phyloP scores from a whole-genome alignment of 768 basidiomycete genomes.

The Gelatoporia subvermispora region DNA sequence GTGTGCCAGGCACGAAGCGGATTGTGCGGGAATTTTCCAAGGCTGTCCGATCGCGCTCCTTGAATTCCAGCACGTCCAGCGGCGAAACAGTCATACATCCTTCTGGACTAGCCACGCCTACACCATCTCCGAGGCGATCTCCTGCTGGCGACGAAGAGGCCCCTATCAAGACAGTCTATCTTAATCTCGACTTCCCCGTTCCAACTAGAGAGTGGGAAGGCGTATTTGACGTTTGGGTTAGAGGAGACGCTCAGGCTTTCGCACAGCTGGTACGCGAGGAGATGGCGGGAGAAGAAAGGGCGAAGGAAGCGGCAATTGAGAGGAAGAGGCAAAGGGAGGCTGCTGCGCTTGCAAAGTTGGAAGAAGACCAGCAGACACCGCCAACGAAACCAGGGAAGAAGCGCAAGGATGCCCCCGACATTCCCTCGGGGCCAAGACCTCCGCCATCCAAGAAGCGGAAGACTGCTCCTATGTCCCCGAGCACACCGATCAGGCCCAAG shows the following conservation, averaged over 20 bases:
- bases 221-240: conserved; percentile 86
- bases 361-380: conserved; percentile 4
- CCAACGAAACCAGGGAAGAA: conserved; percentile 6
- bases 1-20: conserved; percentile 86
- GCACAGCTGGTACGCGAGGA: conserved; percentile 55
- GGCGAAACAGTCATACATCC: conserved; percentile 23
- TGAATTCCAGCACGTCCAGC: conserved; percentile 22
- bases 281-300: conserved; percentile 48
- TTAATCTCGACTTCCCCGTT: conserved; percentile 84
- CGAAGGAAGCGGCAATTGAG: conserved; percentile 51
- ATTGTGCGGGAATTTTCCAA: conserved; percentile 88
- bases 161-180: conserved; percentile 65
- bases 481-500: conserved; percentile 10
- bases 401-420: conserved; percentile 7
- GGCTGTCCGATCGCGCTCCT: conserved; percentile 55
- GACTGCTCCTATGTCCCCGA: conserved; percentile 7
- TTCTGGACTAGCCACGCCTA: conserved; percentile 33
- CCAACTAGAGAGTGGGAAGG: conserved; percentile 86
- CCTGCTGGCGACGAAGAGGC: conserved; percentile 42
- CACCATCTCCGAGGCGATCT: conserved; percentile 42
- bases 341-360: conserved; percentile 23
- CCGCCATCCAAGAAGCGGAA: conserved; percentile 12
- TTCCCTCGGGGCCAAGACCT: not conserved
- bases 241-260: conserved; percentile 84
- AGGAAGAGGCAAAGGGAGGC: conserved; percentile 55